Base-by-base conservation (phyloP, 345 rosid genomes). In the Salix caprea region DNA sequence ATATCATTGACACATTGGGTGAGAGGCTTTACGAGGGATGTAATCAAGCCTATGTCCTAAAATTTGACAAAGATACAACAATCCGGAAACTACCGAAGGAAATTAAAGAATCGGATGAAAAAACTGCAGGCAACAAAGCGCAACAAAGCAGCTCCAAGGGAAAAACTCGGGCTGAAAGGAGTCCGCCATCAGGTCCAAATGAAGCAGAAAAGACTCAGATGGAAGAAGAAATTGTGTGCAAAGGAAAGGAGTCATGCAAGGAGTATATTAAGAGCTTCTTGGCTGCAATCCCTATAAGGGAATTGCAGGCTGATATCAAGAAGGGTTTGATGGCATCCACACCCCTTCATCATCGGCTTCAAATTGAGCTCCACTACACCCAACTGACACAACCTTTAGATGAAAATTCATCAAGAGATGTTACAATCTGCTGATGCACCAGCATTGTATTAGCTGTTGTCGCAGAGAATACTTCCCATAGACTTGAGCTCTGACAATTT, bases 1-100 rank as follows among this genome's bases (percentile, higher is more conserved):
- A 86, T 50, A 85, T 91, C 44, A 86, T 89, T 2, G 94, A 91
- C 79, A 89, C 94, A 15, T 74, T 91, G 67, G 92, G 92, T n/a
- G 94, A 90, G 79, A 83, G 94, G 71, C 89, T 90, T 24, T 82
- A 78, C 1, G 90, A 90, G 72, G 94, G 91, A 70, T 90, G 90
- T 58, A 85, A 81, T 71, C 89, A 87, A 76, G 90, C 94, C 56
- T 90, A 83, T 69, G 70, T 89, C 65, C 79, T 90, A 78, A 87
- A 84, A 71, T 90, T 90, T 70, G 88, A 88, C 75, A 78, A 83
- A 32, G 84, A 82, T 34, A 74, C 94, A 1, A 68, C 78, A 44
- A 87, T 90, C 60, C 73, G 54, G 76, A 77, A 61, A 50, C 70
- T 77, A 42, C 76, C 82, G 1, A 46, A 65, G 14, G 77, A 73